A percentile compares a stretch with the other conserved stretches of the same genome.
Evolutionary conservation across 352 stramenopile species (phyloP).

Genomic region (Pythium volutum): DNA sequence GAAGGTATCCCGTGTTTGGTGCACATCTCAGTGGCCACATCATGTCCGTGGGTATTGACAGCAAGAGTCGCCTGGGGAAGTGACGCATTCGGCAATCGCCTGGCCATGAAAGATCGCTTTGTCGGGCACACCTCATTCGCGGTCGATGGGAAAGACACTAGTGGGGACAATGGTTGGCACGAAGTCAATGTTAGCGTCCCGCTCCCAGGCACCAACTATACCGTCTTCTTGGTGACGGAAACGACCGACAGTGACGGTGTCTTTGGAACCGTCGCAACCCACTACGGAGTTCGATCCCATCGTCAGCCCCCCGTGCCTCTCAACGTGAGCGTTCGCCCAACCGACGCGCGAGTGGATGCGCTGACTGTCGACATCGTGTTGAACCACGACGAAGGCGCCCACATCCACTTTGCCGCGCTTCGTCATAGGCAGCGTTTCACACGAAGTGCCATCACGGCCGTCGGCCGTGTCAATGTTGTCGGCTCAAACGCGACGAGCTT

Average conservation of each 20-base stretch:
- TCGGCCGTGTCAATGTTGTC: conserved; percentile 21
- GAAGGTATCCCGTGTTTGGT: conserved; percentile 37
- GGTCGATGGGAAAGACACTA: conserved; percentile 30
- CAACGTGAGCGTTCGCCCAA: conserved; percentile 38
- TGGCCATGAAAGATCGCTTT: conserved; percentile 56
- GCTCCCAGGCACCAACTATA: conserved; percentile 54
- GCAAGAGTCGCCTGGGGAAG: conserved; percentile 41
- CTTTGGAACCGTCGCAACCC: conserved; percentile 64
- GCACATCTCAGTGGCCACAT: conserved; percentile 55
- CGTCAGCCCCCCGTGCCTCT: conserved; percentile 34
- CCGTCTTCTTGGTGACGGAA: conserved; percentile 70
- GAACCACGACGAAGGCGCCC: conserved; percentile 31
- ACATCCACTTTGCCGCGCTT: conserved; percentile 65
- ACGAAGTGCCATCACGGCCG: conserved; percentile 5
- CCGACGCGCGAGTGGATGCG: conserved; percentile 64
- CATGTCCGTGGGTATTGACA: conserved; percentile 34
- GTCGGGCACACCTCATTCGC: conserved; percentile 38
- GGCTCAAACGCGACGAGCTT: conserved; percentile 32
- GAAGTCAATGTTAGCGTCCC: conserved; percentile 60
- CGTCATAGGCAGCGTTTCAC: conserved; percentile 32
- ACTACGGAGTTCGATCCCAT: conserved; percentile 54
- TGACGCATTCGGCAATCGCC: conserved; percentile 56
- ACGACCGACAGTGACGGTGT: conserved; percentile 64
- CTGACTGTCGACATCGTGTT: conserved; percentile 54
- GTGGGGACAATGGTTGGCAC: conserved; percentile 30